Percentiles rank a stretch among this genome's conserved stretches.
Evolutionary conservation across 805 yeast genomes (phyloP).

Genomic region (Yarrowia porcina): DNA sequence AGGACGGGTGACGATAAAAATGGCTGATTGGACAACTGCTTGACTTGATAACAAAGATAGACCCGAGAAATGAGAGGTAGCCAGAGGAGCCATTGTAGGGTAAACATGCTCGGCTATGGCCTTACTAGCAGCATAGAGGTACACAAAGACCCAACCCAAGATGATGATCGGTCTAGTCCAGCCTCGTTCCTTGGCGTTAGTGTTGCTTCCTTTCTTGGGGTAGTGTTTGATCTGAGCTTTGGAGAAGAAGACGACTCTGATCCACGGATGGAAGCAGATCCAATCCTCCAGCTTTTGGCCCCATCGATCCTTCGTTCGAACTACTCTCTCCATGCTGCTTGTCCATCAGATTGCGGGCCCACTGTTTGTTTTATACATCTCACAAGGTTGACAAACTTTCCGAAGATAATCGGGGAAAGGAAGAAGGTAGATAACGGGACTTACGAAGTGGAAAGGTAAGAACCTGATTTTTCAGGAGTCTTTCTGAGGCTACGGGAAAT

Average conservation of each 20-base stretch:
- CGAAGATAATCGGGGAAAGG: no score
- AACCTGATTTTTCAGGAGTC: no score
- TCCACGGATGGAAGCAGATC: slow-evolving; percentile 2
- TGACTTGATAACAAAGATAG: background rate
- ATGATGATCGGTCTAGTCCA: background rate
- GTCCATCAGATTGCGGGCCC: no score
- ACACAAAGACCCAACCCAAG: slow-evolving; percentile 2
- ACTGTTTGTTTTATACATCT: no score
- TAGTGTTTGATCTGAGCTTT: slow-evolving; percentile 9
- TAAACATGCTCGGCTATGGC: background rate
- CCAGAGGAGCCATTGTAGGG: slow-evolving; percentile 1
- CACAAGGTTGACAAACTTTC: no score
- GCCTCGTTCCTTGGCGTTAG: slow-evolving; percentile 21
- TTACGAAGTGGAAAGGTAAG: no score
- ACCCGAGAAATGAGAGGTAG: slow-evolving; percentile 3
- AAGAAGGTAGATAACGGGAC: no score
- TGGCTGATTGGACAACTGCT: background rate
- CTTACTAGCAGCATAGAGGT: slow-evolving; percentile 3
- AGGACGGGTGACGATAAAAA: slow-evolving; percentile 2
- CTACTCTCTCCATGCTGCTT: no score
- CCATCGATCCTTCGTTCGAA: no score
- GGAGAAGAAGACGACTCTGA: background rate
- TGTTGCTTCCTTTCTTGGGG: background rate
- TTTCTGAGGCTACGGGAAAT: no score
- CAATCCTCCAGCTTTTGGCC: no score